Evolutionary conservation across 2,329 filamentous ascomycete species (phyloP).

Genomic region (Cladophialophora psammophila): DNA sequence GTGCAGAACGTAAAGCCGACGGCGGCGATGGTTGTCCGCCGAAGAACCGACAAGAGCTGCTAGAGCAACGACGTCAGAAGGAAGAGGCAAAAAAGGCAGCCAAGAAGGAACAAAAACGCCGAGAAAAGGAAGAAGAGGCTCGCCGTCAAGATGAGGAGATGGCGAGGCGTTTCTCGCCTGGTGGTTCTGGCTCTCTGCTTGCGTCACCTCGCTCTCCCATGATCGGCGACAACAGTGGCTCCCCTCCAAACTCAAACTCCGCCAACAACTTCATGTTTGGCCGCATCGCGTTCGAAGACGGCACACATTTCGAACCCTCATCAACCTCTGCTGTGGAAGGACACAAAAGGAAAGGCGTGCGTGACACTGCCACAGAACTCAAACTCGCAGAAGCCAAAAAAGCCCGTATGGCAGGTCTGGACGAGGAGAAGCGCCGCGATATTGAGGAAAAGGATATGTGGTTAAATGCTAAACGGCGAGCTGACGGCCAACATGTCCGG

Average conservation of each 20-base stretch:
- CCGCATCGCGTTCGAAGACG: conserved; percentile 88
- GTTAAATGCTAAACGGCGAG: conserved; percentile 87
- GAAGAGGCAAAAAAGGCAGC: conserved; percentile 84
- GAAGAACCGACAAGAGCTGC: conserved; percentile 86
- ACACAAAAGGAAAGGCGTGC: conserved; percentile 79
- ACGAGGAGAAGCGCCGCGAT: conserved; percentile 80
- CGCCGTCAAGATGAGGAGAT: conserved; percentile 64
- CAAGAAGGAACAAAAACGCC: conserved; percentile 82
- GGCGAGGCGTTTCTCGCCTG: conserved; percentile 61
- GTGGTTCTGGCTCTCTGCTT: conserved; percentile 66
- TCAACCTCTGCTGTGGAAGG: conserved; percentile 62
- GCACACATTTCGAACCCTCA: conserved; percentile 77
- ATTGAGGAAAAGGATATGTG: conserved; percentile 93
- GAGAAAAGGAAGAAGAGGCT: conserved; percentile 82
- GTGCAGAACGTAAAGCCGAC: conserved; percentile 85
- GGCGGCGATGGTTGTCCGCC: conserved; percentile 81
- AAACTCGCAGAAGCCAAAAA: conserved; percentile 85
- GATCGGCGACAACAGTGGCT: conserved; percentile 38
- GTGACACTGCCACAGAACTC: conserved; percentile 86
- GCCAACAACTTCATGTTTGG: conserved; percentile 84
- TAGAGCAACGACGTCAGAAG: conserved; percentile 87
- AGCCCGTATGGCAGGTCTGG: conserved; percentile 75
- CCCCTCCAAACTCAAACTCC: conserved; percentile 34
- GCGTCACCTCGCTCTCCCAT: conserved; percentile 61
- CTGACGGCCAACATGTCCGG: conserved; percentile 85